Conservation (phyloP, 164 flowering plant genomes). For the Magnolia kwangsiensis region DNA sequence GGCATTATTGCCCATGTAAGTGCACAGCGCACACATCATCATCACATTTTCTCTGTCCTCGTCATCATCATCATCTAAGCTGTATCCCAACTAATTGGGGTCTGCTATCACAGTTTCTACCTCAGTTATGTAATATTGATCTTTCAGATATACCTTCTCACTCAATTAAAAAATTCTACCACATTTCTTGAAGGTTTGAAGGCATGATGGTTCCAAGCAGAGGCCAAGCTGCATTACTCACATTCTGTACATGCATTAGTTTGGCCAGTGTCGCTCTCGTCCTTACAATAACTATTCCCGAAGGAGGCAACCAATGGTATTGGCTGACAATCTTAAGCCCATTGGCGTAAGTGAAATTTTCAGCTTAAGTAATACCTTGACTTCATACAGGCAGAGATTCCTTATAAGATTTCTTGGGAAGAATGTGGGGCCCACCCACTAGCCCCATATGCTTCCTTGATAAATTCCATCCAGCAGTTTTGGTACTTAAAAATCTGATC, state of each 20-base stretch:
- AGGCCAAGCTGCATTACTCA: conserved; percentile 91
- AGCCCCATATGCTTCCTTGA: too few species aligned
- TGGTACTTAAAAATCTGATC: too few species aligned
- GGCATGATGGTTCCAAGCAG: conserved; percentile 89
- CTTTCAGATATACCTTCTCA: neutral
- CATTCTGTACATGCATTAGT: conserved; percentile 94
- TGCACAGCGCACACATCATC: neutral
- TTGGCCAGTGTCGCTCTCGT: conserved; percentile 92
- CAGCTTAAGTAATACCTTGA: neutral
- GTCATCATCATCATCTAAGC: too few species aligned
- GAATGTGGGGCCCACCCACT: too few species aligned
- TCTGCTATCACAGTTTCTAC: too few species aligned
- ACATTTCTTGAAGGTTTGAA: conserved; percentile 58
- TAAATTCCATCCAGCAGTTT: too few species aligned
- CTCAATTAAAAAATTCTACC: neutral
- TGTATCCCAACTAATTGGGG: too few species aligned
- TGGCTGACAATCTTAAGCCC: conserved; percentile 79
- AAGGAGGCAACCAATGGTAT: conserved; percentile 80
- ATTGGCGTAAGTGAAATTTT: conserved; percentile 59
- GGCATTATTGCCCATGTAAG: neutral
- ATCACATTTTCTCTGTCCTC: neutral
- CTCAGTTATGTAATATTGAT: neutral
- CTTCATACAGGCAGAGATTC: too few species aligned
- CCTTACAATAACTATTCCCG: conserved; percentile 85
- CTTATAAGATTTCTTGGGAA: too few species aligned